Evolutionary conservation across 345 rosid genomes (phyloP), one percentile per base, ranked within the genome.

Genomic region (Anastatica hierochuntica): DNA sequence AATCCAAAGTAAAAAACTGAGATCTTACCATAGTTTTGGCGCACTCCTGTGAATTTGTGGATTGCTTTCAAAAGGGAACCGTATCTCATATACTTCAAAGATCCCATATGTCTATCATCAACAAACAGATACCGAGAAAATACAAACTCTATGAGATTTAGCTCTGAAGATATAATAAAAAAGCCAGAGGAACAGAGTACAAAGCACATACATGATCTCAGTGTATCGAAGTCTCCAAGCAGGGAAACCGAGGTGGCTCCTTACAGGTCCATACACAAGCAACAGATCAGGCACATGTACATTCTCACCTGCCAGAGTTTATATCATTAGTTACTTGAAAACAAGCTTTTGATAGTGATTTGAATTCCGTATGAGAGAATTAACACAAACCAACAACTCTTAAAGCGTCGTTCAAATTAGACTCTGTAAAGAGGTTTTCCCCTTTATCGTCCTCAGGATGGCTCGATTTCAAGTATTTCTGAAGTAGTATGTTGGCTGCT

Each of bases 191-290:
- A 37, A 50, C 38, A 31, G 43, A 38, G 44, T 27, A 16, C 14
- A 39, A 60, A 76, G 39, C 17, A 73, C 85, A 47, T 61, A 88
- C 95, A 78, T 53, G 48, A 92, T 85, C 88, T 92, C 97, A 1
- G 97, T 80, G 46, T 85, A 92, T 52, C 80, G 82, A 46, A 88
- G 72, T 77, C 95, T 76, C 98, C 98, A 88, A 4, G 94, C 79
- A 7, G 98, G 97, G 66, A 92, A 92, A 63, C 98, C 98, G 15
- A 74, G 77, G 62, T 85, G 95, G 73, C 95, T 81, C 74, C 94
- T 78, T 43, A 71, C 76, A 34, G 95, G 94, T 63, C 88, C 98
- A 76, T 83, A 85, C 63, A 88, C 84, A 39, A 92, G 74, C 27
- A 88, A 61, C 47, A 92, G 79, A 62, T 88, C 95, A 26, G 94